Percentiles rank a stretch among this genome's conserved stretches.
Conservation (phyloP, 1,284 basidiomycete species). For the Hemileia vastatrix region DNA sequence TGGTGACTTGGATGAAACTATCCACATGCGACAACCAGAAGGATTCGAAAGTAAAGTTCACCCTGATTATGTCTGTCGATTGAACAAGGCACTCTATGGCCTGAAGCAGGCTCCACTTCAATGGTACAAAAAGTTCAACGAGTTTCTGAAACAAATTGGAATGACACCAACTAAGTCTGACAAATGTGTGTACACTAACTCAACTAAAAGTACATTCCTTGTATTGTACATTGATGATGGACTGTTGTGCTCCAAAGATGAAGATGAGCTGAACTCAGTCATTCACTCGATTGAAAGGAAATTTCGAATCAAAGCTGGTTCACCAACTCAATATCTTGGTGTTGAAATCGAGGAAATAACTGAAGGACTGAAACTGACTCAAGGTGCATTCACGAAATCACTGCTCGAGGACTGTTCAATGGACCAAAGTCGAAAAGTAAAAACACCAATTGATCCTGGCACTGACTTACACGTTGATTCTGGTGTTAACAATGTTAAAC, state of each 20-base stretch:
- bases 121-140: constrained; percentile 4
- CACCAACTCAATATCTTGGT: too few relatives aligned
- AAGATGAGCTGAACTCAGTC: too few relatives aligned
- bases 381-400: too few relatives aligned
- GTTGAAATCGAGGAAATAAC: too few relatives aligned
- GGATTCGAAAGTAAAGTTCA: background rate
- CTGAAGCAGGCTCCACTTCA: constrained; percentile 5
- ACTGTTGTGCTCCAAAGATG: background rate
- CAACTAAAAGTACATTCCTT: background rate
- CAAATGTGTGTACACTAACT: background rate
- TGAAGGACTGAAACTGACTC: too few relatives aligned
- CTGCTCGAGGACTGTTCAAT: too few relatives aligned
- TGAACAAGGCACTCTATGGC: constrained; percentile 8
- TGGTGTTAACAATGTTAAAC: too few relatives aligned
- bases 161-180: background rate
- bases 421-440: too few relatives aligned
- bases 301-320: too few relatives aligned
- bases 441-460: too few relatives aligned
- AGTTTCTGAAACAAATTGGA: background rate
- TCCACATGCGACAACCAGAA: constrained; percentile 15
- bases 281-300: too few relatives aligned
- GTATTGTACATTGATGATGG: background rate
- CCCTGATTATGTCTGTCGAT: constrained; percentile 3
- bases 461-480: too few relatives aligned
- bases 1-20: background rate